Evolutionary conservation across 176 grass and related monocot species (phyloP), one percentile per base, ranked within the genome.

Genomic region (Rhipidocladum racemiflorum): DNA sequence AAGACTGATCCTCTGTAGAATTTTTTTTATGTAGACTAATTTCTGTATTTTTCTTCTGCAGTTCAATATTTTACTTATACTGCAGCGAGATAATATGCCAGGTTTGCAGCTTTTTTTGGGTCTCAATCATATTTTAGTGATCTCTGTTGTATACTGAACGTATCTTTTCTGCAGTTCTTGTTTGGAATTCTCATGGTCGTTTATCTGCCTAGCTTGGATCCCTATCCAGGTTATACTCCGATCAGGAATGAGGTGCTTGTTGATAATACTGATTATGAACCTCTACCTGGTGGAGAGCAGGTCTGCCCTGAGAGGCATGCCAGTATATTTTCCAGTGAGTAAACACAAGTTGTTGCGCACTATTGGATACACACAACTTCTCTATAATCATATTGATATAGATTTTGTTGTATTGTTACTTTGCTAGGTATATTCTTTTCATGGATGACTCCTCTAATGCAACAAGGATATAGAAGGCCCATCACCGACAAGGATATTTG

Each of bases 361-460:
- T 34, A 34, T 34, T 34, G 32, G 32, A 34, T 34, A 34, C 32
- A 34, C 32, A 34, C 32, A 34, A 34, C 32, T 34, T 34, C 32
- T 34, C 32, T 34, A 34, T 34, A 34, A 34, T 2, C 32, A 34
- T 34, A 34, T 34, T 34, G 32, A 34, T 34, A 34, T 34, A 34
- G 4, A 34, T 34, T 34, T 81, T 76, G 45, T 63, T 81, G 50
- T 46, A 60, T 45, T 55, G 43, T 81, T 80, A 81, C 65, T 84
- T 88, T 69, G 6, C 61, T 79, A 98, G 95, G 17, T 49, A 95
- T 88, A 88, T 74, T 95, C 7, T 98, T 98, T 98, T 88, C 92
- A 72, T 98, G 95, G 95, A 93, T 98, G 79, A 94, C 95, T 72
- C 95, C 92, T 84, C 78, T 98, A 67, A 95, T 98, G 92, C 86